Evolutionary conservation across 2,329 filamentous ascomycete species (phyloP).

Genomic region (Sporothrix humicola): DNA sequence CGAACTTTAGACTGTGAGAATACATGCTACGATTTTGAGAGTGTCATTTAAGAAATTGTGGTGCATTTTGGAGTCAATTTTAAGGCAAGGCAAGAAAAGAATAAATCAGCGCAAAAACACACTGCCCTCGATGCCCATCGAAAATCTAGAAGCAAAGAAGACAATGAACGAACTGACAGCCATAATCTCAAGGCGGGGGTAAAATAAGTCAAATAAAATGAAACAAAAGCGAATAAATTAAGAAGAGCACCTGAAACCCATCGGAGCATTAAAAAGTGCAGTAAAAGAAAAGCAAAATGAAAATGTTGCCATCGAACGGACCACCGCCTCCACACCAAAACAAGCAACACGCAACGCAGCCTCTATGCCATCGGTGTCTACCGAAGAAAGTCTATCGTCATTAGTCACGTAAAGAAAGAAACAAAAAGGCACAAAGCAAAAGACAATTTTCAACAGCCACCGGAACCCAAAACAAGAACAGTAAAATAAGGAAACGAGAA

Average conservation of each 20-base stretch:
- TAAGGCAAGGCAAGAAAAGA: too few relatives aligned
- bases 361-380: constrained; percentile 17
- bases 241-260: background rate
- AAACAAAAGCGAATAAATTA: background rate
- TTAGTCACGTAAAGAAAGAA: background rate
- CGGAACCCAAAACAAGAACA: background rate
- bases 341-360: constrained; percentile 8
- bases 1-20: too few relatives aligned
- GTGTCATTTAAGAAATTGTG: too few relatives aligned
- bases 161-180: background rate
- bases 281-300: background rate
- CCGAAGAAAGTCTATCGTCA: constrained; percentile 3
- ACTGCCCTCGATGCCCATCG: too few relatives aligned
- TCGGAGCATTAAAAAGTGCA: background rate
- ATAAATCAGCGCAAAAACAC: too few relatives aligned
- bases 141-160: background rate
- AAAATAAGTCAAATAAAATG: background rate
- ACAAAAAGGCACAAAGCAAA: background rate
- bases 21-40: too few relatives aligned
- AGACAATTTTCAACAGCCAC: constrained; percentile 9
- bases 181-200: too few relatives aligned
- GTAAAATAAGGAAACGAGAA: background rate
- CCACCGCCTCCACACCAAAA: background rate
- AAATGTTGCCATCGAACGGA: background rate
- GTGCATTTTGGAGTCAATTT: too few relatives aligned